Evolutionary conservation across 805 yeast genomes (phyloP).

Genomic region (Hyphopichia homilentoma): DNA sequence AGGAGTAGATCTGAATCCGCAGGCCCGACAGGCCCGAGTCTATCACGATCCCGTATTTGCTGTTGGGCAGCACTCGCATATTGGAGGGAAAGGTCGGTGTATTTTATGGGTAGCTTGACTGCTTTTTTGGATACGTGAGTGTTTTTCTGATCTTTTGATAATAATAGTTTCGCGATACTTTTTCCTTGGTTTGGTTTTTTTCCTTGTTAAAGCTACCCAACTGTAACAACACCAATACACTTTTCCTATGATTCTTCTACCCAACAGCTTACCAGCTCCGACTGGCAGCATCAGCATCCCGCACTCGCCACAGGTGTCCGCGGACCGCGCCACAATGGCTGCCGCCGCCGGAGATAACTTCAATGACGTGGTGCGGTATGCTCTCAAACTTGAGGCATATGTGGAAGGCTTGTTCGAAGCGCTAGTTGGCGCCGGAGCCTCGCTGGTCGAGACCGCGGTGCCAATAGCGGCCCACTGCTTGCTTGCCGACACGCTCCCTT

Average conservation of each 20-base stretch:
- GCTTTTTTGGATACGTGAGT: too few relatives aligned
- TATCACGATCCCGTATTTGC: conserved; percentile 76
- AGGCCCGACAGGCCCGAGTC: conserved; percentile 98
- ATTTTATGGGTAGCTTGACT: too few relatives aligned
- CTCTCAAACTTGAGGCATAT: conserved; percentile 31
- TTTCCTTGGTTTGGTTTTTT: too few relatives aligned
- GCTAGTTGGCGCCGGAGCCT: too few relatives aligned
- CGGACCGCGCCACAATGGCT: conserved; percentile 15
- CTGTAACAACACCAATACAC: too few relatives aligned
- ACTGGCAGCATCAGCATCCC: too few relatives aligned
- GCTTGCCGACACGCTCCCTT: background rate
- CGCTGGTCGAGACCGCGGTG: background rate
- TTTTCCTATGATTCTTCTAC: conserved; percentile 32
- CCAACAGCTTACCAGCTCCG: conserved; percentile 31
- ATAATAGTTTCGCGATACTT: too few relatives aligned
- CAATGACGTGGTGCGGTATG: conserved; percentile 26
- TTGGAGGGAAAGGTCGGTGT: background rate
- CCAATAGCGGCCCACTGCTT: background rate
- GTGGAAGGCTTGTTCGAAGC: conserved; percentile 21
- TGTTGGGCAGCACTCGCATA: background rate
- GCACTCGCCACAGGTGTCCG: conserved; percentile 4
- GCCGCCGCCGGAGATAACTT: conserved; percentile 8
- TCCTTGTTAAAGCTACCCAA: too few relatives aligned
- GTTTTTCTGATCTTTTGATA: too few relatives aligned
- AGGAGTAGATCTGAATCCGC: conserved; percentile 74